phyloP scores from a whole-genome alignment of 208 protist species.

The Lotmaria passim region DNA sequence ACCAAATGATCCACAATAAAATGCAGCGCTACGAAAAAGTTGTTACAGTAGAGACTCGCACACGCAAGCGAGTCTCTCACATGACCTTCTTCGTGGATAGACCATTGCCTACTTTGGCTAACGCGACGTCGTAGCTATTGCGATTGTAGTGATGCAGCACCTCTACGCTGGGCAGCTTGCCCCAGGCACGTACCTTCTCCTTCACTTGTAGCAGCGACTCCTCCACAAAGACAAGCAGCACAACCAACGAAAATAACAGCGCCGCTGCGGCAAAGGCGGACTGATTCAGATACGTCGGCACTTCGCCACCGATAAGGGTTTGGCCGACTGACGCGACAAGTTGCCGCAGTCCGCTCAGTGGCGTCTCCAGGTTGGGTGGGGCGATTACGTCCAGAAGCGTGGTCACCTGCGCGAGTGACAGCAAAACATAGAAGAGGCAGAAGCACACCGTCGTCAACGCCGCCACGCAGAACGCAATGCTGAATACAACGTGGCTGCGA shows the following conservation, averaged over 20 bases:
- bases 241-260: slow-evolving; percentile 37
- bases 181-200: slow-evolving; percentile 42
- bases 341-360: neutral
- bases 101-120: slow-evolving; percentile 25
- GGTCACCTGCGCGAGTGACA: slow-evolving; percentile 15
- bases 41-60: too few relatives aligned
- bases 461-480: slow-evolving; percentile 15
- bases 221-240: slow-evolving; percentile 61
- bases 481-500: slow-evolving; percentile 5
- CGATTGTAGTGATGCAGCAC: slow-evolving; percentile 69
- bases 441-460: slow-evolving; percentile 12
- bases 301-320: slow-evolving; percentile 7
- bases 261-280: slow-evolving; percentile 30
- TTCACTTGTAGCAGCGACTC: slow-evolving; percentile 40
- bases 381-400: neutral
- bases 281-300: slow-evolving; percentile 23
- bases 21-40: too few relatives aligned
- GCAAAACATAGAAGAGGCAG: slow-evolving; percentile 13
- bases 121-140: slow-evolving; percentile 56
- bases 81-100: slow-evolving; percentile 26
- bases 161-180: slow-evolving; percentile 51
- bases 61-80: too few relatives aligned
- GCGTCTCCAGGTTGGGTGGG: neutral
- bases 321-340: slow-evolving; percentile 2
- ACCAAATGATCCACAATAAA: neutral